Percentiles rank a stretch among this genome's conserved stretches.
These are phyloP conservation scores for Lactarius tabidus DNA, from an alignment of 768 basidiomycete genomes.

Conservation along the genomic window DNA sequence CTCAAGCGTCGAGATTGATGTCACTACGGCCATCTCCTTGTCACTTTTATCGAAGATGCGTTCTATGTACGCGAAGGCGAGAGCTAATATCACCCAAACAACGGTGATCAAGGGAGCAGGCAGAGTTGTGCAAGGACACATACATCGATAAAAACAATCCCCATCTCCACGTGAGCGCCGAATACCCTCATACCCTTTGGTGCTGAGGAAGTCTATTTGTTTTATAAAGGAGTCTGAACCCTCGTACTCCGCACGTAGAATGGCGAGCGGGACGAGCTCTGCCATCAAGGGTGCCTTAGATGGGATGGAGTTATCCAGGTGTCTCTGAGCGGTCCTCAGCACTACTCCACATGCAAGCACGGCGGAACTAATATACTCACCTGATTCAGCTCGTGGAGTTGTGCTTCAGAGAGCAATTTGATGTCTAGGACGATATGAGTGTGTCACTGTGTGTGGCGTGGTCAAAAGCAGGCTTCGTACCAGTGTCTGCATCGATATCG, in stretches of 20 bases:
- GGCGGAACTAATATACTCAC: slow-evolving; percentile 27
- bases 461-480: slow-evolving; percentile 8
- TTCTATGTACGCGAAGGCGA: slow-evolving; percentile 79
- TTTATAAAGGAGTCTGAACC: slow-evolving; percentile 54
- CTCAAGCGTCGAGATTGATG: slow-evolving; percentile 50
- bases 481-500: slow-evolving; percentile 22
- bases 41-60: slow-evolving; percentile 53
- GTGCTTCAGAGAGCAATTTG: slow-evolving; percentile 31
- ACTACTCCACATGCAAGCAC: not conserved
- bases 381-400: slow-evolving; percentile 42
- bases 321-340: slow-evolving; percentile 30
- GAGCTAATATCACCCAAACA: slow-evolving; percentile 43
- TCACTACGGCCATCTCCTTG: slow-evolving; percentile 43
- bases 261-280: slow-evolving; percentile 46
- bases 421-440: slow-evolving; percentile 31
- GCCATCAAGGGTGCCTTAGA: slow-evolving; percentile 52
- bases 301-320: slow-evolving; percentile 38
- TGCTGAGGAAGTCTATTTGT: slow-evolving; percentile 70
- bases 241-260: slow-evolving; percentile 64
- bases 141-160: slow-evolving; percentile 90
- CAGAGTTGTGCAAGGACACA: slow-evolving; percentile 25
- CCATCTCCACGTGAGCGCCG: slow-evolving; percentile 76
- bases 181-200: slow-evolving; percentile 59
- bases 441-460: not conserved
- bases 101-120: slow-evolving; percentile 10